Evolutionary conservation across 352 stramenopile genomes (phyloP).

Genomic region (Phytophthora pistaciae): DNA sequence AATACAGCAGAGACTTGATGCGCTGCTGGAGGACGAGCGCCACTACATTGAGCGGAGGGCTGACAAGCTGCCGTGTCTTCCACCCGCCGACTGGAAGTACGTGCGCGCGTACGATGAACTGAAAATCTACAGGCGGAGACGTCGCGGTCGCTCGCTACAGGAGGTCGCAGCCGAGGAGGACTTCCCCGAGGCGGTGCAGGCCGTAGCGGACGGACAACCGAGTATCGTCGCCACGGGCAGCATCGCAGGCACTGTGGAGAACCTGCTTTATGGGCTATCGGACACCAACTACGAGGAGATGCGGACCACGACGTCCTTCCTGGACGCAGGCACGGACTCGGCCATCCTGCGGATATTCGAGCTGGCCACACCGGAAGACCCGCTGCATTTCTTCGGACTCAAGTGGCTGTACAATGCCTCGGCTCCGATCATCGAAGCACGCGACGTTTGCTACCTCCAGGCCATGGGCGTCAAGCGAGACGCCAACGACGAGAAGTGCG

Average conservation of each 20-base stretch:
- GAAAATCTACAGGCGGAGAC: slow-evolving; percentile 41
- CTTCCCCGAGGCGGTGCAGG: slow-evolving; percentile 15
- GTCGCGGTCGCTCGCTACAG: slow-evolving; percentile 21
- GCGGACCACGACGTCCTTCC: slow-evolving; percentile 38
- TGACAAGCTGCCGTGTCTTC: slow-evolving; percentile 35
- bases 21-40: slow-evolving; percentile 37
- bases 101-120: slow-evolving; percentile 46
- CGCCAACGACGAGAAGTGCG: slow-evolving; percentile 35
- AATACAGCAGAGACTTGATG: slow-evolving; percentile 26
- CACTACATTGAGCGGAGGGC: slow-evolving; percentile 26
- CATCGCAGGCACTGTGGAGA: slow-evolving; percentile 41
- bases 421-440: slow-evolving; percentile 33
- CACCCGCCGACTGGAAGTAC: slow-evolving; percentile 51
- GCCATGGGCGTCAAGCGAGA: slow-evolving; percentile 42
- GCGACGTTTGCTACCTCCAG: slow-evolving; percentile 43
- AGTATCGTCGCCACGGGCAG: slow-evolving; percentile 50
- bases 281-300: slow-evolving; percentile 38
- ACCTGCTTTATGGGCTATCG: slow-evolving; percentile 43
- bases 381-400: slow-evolving; percentile 48
- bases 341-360: slow-evolving; percentile 44
- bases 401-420: slow-evolving; percentile 46
- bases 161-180: slow-evolving; percentile 31
- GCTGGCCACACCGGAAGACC: slow-evolving; percentile 31
- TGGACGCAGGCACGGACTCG: slow-evolving; percentile 35
- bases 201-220: slow-evolving; percentile 30